A percentile compares a stretch with the other conserved stretches of the same genome.
phyloP scores from a whole-genome alignment of 306 rosid species.

The Lathyrus oleraceus region DNA sequence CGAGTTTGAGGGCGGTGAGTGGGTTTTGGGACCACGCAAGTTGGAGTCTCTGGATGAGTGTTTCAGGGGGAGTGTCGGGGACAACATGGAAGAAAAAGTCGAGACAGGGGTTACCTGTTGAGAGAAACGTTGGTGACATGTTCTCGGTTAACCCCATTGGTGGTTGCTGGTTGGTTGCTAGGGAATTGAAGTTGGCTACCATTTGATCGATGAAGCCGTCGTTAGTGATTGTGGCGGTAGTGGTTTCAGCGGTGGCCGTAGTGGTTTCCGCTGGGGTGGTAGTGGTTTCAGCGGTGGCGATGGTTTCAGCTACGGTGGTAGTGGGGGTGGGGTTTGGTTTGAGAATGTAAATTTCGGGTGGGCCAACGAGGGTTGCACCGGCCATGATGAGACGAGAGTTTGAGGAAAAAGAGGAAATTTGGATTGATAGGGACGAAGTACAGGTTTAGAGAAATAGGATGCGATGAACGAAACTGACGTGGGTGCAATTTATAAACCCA shows the following conservation, averaged over 20 bases:
- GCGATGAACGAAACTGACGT: not conserved
- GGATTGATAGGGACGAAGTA: not conserved
- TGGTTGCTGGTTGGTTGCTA: not conserved
- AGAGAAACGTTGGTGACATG: slow-evolving; percentile 44
- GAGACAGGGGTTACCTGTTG: slow-evolving; percentile 65
- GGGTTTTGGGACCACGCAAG: slow-evolving; percentile 53
- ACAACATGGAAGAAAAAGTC: slow-evolving; percentile 70
- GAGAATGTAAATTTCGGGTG: not conserved
- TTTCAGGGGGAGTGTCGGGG: slow-evolving; percentile 44
- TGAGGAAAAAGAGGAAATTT: not conserved
- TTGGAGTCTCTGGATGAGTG: slow-evolving; percentile 33
- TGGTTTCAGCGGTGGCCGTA: not conserved
- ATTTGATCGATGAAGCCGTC: slow-evolving; percentile 46
- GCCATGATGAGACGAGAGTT: not conserved
- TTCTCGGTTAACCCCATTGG: slow-evolving; percentile 45
- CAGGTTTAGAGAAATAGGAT: not conserved
- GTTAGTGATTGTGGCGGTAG: not conserved
- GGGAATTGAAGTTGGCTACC: slow-evolving; percentile 44
- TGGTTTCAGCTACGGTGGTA: not conserved
- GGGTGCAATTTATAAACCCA: not conserved
- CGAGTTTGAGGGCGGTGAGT: slow-evolving; percentile 59
- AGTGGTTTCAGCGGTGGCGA: not conserved
- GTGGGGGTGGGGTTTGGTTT: not conserved
- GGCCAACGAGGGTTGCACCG: not conserved
- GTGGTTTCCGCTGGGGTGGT: not conserved